phyloP scores from a whole-genome alignment of 768 basidiomycete species.

The Tephrocybe sp. region DNA sequence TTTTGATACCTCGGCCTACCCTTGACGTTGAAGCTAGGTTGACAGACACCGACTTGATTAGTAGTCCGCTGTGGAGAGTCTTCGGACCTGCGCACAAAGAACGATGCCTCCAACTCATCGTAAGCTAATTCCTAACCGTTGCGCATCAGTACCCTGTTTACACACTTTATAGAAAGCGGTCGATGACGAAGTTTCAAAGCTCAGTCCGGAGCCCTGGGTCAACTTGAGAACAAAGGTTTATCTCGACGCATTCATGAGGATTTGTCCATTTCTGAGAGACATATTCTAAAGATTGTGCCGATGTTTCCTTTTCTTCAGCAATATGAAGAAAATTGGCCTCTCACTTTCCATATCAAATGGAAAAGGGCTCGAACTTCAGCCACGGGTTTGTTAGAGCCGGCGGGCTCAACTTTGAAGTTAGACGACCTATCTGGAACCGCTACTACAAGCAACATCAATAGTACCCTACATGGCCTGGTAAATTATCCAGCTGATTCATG shows the following conservation, averaged over 20 bases:
- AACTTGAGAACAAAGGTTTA: neutral
- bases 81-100: neutral
- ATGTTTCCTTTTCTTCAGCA: slow-evolving; percentile 2
- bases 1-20: slow-evolving; percentile 4
- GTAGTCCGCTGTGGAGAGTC: slow-evolving; percentile 2
- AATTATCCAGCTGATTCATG: too few species aligned
- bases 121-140: neutral
- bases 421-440: too few species aligned
- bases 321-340: slow-evolving; percentile 25
- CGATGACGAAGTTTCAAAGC: neutral
- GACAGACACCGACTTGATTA: neutral
- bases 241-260: neutral
- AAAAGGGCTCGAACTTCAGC: neutral
- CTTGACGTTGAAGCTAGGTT: neutral
- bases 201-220: neutral
- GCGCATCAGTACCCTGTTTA: neutral
- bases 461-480: too few species aligned
- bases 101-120: neutral
- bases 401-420: neutral
- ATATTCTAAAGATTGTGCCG: neutral
- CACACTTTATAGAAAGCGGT: neutral
- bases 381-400: neutral
- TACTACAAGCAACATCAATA: too few species aligned
- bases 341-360: slow-evolving; percentile 22
- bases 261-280: neutral